Base-by-base conservation (phyloP, 768 basidiomycete species). In the Megacollybia marginata region DNA sequence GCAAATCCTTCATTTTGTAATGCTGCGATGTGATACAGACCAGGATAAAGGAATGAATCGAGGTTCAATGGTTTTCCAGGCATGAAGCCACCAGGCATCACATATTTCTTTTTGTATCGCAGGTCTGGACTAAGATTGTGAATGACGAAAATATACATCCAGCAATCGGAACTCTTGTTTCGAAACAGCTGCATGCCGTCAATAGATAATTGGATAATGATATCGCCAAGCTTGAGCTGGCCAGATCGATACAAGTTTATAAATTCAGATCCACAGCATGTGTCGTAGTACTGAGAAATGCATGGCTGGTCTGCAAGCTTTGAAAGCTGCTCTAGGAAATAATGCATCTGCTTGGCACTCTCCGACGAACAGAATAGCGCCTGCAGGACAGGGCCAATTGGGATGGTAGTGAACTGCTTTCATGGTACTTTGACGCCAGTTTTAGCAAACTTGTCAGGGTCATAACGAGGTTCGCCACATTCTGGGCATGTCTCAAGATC, bases 161-260 rank as follows among this genome's bases (percentile, higher is more conserved):
- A 73, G 8, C 57, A 62, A 45, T 73, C 67, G 1, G 70, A 74
- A 34, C 58, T 55, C 55, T 74, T 73, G 53, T 67, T 63, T 7
- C 64, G 54, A 40, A 69, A 72, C 0, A 75, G 62, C 44, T 73
- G 74, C n/a, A n/a, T n/a, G n/a, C n/a, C 68, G 48, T 74, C 69
- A 15, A 72, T 38, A 0, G 70, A 71, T 7, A 69, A 49, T 2
- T 62, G 46, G 2, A 74, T 33, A 2, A 65, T 48, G 0, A 56
- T 66, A 42, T 71, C 63, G n/a, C 68, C 53, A 5, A 23, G 28
- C 0, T 55, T 62, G 13, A 72, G 58, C 42, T 0, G 55, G 51
- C 0, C 13, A 11, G 2, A 43, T 46, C 16, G 20, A 34, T 15
- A 28, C 9, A 54, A 23, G 31, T 55, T 45, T 7, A 67, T 48